Evolutionary conservation across 78 protist genomes (phyloP).

Genomic region (Diacronema lutheri): DNA sequence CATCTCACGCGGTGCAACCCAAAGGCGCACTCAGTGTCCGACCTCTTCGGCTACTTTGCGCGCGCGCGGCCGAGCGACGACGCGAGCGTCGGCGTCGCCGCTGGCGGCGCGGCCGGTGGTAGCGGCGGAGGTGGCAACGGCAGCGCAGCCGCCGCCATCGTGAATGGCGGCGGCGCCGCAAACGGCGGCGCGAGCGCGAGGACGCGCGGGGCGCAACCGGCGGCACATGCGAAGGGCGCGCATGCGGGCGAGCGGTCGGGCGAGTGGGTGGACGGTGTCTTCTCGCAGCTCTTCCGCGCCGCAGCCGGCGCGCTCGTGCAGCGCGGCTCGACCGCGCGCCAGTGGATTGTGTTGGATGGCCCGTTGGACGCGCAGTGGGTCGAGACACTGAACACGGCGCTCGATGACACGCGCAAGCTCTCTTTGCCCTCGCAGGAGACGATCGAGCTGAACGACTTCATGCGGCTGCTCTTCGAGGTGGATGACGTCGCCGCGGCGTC

Average conservation of each 20-base stretch:
- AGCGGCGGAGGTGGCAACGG: too few relatives aligned
- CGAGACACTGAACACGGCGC: conserved; percentile 86
- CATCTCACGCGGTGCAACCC: conserved; percentile 3
- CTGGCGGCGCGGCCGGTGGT: too few relatives aligned
- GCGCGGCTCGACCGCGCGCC: not conserved
- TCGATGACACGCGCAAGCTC: conserved; percentile 88
- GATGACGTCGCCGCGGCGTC: conserved; percentile 63
- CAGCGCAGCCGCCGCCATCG: too few relatives aligned
- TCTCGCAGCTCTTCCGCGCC: conserved; percentile 5
- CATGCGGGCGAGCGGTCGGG: too few relatives aligned
- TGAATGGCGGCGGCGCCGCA: too few relatives aligned
- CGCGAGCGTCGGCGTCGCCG: too few relatives aligned
- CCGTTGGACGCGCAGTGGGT: conserved; percentile 83
- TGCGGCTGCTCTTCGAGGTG: conserved; percentile 86
- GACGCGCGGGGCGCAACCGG: too few relatives aligned
- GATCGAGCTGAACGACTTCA: conserved; percentile 63
- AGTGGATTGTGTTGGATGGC: conserved; percentile 85
- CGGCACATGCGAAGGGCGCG: too few relatives aligned
- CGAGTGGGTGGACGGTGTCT: conserved; percentile 59
- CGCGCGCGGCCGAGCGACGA: too few relatives aligned
- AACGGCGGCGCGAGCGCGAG: too few relatives aligned
- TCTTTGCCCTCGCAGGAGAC: conserved; percentile 86
- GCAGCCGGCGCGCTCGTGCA: not conserved
- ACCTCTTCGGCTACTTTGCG: too few relatives aligned
- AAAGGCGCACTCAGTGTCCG: not conserved